These are phyloP conservation scores for Sporothrix curviconia DNA, from an alignment of 2,329 filamentous ascomycete genomes.

Conservation along the genomic window DNA sequence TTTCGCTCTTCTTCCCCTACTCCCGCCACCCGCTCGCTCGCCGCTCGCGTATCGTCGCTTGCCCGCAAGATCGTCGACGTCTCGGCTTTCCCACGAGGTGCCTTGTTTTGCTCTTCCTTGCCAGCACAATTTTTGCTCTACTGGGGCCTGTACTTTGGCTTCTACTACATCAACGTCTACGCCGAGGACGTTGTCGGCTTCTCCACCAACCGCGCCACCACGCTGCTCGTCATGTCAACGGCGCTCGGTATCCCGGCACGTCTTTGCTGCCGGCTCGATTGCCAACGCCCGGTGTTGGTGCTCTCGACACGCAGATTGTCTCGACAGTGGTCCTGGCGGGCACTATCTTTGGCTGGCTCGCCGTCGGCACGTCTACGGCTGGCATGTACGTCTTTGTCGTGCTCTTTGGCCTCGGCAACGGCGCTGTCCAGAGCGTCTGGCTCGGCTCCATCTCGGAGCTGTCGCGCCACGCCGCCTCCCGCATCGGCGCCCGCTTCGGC, in stretches of 20 bases:
- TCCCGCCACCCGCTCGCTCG: too few species aligned
- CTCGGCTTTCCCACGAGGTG: constrained; percentile 42
- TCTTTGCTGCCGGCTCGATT: constrained; percentile 43
- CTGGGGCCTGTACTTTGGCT: constrained; percentile 48
- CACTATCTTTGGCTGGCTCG: constrained; percentile 39
- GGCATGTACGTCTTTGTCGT: constrained; percentile 40
- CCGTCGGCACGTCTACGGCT: constrained; percentile 32
- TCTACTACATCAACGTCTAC: constrained; percentile 36
- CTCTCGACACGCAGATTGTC: constrained; percentile 45
- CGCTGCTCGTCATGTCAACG: constrained; percentile 51
- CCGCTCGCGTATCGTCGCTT: background rate
- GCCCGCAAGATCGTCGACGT: constrained; percentile 44
- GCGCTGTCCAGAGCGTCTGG: constrained; percentile 34
- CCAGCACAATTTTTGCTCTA: constrained; percentile 37
- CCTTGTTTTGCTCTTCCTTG: constrained; percentile 37
- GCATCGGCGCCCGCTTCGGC: constrained; percentile 38
- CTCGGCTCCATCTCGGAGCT: constrained; percentile 31
- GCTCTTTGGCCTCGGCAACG: constrained; percentile 39
- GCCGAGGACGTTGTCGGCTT: constrained; percentile 36
- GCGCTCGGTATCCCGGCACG: constrained; percentile 50
- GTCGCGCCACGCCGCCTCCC: constrained; percentile 22
- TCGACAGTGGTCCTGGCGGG: constrained; percentile 38
- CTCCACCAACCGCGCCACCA: constrained; percentile 43
- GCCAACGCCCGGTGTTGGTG: constrained; percentile 47
- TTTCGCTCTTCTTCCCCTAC: too few species aligned